Evolutionary conservation across 768 basidiomycete genomes (phyloP).

Genomic region (Rhizopogon sp.): DNA sequence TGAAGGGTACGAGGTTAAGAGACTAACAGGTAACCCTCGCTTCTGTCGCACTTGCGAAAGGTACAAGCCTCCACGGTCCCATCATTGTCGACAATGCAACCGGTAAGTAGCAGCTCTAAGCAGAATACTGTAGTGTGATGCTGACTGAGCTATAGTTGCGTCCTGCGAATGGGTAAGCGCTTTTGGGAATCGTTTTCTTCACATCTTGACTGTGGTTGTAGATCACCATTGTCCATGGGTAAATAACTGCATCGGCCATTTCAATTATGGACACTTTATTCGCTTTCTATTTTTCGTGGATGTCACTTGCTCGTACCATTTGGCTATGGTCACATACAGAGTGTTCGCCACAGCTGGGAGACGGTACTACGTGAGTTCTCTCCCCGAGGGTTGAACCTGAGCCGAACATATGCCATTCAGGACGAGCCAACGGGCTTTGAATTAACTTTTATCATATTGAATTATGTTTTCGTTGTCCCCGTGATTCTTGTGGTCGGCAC

Average conservation of each 20-base stretch:
- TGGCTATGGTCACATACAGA: constrained; percentile 73
- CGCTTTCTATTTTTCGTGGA: constrained; percentile 94
- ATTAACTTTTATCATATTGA: constrained; percentile 81
- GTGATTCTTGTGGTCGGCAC: constrained; percentile 83
- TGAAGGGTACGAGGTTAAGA: constrained; percentile 89
- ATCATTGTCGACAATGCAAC: constrained; percentile 90
- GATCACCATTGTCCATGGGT: constrained; percentile 94
- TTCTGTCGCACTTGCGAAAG: constrained; percentile 83
- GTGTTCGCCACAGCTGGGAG: constrained; percentile 42
- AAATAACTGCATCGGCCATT: constrained; percentile 91
- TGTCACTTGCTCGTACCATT: constrained; percentile 82
- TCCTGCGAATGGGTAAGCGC: constrained; percentile 81
- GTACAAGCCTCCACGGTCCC: constrained; percentile 85
- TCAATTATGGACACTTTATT: constrained; percentile 84
- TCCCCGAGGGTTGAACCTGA: background rate
- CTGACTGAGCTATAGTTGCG: constrained; percentile 44
- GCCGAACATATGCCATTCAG: constrained; percentile 32
- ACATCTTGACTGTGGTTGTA: constrained; percentile 19
- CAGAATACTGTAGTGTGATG: background rate
- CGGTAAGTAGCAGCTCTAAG: constrained; percentile 40
- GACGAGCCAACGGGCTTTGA: constrained; percentile 63
- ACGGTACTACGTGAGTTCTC: constrained; percentile 48
- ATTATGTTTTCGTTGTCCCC: constrained; percentile 80
- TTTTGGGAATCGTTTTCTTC: background rate
- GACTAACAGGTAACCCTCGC: constrained; percentile 73